Conservation (phyloP, 805 yeast species). For the Candida arabinofermentans region DNA sequence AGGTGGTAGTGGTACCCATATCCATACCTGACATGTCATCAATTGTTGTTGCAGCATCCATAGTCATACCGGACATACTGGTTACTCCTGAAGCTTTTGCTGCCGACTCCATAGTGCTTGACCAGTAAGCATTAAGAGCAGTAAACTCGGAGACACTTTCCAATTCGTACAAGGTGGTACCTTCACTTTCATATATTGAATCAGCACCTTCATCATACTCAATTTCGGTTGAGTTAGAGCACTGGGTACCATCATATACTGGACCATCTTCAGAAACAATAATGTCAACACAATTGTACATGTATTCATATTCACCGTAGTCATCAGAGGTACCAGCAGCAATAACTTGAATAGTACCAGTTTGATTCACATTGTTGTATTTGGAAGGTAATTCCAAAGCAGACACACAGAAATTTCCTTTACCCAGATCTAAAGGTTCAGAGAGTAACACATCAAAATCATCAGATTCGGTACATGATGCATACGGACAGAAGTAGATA, state of each 20-base stretch:
- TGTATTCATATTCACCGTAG: slow-evolving; percentile 18
- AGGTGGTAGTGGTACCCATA: slow-evolving; percentile 4
- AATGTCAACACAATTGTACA: slow-evolving; percentile 31
- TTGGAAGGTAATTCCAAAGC: slow-evolving; percentile 23
- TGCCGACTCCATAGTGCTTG: slow-evolving; percentile 5
- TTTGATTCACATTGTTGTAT: slow-evolving; percentile 17
- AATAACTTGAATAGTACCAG: slow-evolving; percentile 29
- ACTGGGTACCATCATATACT: slow-evolving; percentile 22
- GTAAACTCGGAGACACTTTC: slow-evolving; percentile 4
- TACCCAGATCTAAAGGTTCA: slow-evolving; percentile 21
- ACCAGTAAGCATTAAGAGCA: slow-evolving; percentile 8
- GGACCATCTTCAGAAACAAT: slow-evolving; percentile 25
- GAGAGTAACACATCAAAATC: slow-evolving; percentile 22
- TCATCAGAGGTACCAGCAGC: slow-evolving; percentile 16
- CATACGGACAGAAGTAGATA: slow-evolving; percentile 24
- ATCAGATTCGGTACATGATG: slow-evolving; percentile 17
- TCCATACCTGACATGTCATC: slow-evolving; percentile 6
- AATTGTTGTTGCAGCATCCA: slow-evolving; percentile 16
- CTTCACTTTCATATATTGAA: background rate
- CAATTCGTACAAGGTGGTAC: slow-evolving; percentile 2
- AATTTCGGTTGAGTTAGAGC: slow-evolving; percentile 21
- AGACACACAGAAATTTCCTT: slow-evolving; percentile 29
- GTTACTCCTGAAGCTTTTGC: slow-evolving; percentile 2
- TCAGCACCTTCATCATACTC: slow-evolving; percentile 8
- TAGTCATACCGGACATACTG: slow-evolving; percentile 14